Percentiles rank a stretch among this genome's conserved stretches.
Conservation (phyloP, 192 early-diverging fungal species). For the Kappamyces sp. region DNA sequence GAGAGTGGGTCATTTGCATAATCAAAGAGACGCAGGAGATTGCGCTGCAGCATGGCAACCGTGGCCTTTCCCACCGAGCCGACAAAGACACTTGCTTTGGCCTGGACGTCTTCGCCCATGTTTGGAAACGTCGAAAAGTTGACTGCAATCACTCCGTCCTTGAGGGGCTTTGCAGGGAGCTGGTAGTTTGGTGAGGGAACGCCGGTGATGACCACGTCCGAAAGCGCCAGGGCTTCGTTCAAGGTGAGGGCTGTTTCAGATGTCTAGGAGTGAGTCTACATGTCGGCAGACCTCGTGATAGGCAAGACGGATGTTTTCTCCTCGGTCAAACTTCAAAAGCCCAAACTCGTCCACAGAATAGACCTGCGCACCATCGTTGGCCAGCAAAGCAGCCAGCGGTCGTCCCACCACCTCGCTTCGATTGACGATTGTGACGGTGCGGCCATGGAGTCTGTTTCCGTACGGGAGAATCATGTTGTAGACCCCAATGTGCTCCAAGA, state of each 20-base stretch:
- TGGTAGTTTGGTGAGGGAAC: constrained; percentile 87
- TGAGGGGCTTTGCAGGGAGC: constrained; percentile 75
- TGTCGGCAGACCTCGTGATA: constrained; percentile 41
- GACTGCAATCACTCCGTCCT: constrained; percentile 95
- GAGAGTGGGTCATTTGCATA: constrained; percentile 12
- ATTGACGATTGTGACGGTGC: constrained; percentile 89
- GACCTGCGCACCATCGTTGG: constrained; percentile 97
- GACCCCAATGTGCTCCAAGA: constrained; percentile 91
- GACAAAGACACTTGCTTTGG: constrained; percentile 93
- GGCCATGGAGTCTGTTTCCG: constrained; percentile 92
- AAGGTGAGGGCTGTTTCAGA: constrained; percentile 63
- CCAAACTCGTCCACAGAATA: constrained; percentile 91
- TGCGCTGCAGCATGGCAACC: constrained; percentile 96
- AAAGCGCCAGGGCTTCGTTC: constrained; percentile 75
- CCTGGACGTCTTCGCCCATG: constrained; percentile 82
- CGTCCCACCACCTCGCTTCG: constrained; percentile 96
- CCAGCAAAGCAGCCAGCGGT: constrained; percentile 91
- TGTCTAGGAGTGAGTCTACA: constrained; percentile 39
- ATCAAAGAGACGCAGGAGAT: constrained; percentile 73
- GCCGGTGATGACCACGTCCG: constrained; percentile 97
- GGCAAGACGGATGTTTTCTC: constrained; percentile 31
- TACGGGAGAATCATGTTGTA: constrained; percentile 82
- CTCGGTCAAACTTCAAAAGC: constrained; percentile 60
- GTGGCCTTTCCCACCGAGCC: constrained; percentile 97
- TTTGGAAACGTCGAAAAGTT: constrained; percentile 97